A percentile compares a stretch with the other conserved stretches of the same genome.
These are phyloP conservation scores for Leishmania aethiopica DNA, from an alignment of 208 protist species.

Conservation along the genomic window DNA sequence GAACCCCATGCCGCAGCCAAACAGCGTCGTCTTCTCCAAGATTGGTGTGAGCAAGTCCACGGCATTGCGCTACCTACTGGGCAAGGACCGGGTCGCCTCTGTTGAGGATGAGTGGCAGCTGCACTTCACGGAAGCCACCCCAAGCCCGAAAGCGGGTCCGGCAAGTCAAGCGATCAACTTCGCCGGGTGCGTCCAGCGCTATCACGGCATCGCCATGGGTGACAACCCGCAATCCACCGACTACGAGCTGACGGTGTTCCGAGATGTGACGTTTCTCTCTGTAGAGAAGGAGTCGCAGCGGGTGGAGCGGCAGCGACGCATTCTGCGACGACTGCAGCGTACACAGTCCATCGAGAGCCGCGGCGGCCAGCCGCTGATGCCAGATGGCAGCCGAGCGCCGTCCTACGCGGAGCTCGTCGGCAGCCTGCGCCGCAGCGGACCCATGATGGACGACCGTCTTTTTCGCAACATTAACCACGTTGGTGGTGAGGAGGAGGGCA, in stretches of 20 bases:
- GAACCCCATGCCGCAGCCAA: constrained; percentile 83
- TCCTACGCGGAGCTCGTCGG: constrained; percentile 37
- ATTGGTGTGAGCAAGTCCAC: constrained; percentile 89
- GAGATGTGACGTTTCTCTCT: constrained; percentile 72
- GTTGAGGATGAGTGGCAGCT: constrained; percentile 21
- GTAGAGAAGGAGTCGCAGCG: constrained; percentile 72
- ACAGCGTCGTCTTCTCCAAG: constrained; percentile 90
- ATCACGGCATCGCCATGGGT: constrained; percentile 63
- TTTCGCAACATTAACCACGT: constrained; percentile 69
- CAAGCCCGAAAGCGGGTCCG: background rate
- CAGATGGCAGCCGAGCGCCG: constrained; percentile 50
- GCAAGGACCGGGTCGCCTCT: constrained; percentile 33
- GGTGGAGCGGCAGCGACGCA: constrained; percentile 62
- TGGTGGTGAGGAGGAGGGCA: constrained; percentile 79
- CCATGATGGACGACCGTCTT: constrained; percentile 84
- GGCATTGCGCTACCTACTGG: constrained; percentile 77
- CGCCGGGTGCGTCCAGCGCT: constrained; percentile 32
- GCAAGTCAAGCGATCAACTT: constrained; percentile 25
- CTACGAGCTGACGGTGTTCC: constrained; percentile 82
- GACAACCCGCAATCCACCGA: constrained; percentile 88
- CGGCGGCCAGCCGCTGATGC: constrained; percentile 33
- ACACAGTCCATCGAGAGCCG: constrained; percentile 27
- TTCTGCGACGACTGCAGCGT: constrained; percentile 46
- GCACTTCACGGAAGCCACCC: constrained; percentile 1
- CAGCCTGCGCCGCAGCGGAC: constrained; percentile 44